Base-by-base conservation (phyloP, 2,329 filamentous ascomycete species). In the Truncatella angustata region DNA sequence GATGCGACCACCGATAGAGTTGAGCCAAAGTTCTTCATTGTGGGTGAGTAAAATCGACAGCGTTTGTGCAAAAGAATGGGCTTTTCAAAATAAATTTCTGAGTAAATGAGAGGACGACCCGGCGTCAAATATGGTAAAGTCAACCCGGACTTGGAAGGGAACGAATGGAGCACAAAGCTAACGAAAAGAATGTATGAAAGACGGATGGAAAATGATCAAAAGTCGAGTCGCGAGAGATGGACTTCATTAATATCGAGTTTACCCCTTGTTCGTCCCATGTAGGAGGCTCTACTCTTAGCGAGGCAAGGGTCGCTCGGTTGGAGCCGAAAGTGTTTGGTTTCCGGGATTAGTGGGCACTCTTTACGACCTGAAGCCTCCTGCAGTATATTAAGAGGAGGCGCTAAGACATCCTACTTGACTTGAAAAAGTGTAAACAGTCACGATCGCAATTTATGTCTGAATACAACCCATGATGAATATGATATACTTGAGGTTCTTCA, bases 1-100 rank as follows among this genome's bases (percentile, higher is more conserved):
- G 53, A 66, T 46, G 48, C 68, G 14, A 58, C 24, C 9, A 28
- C 18, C 23, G 46, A 49, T 14, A 49, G 32, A 18, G 32, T 28
- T 14, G 64, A 54, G 56, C 55, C 35, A 56, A 70, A 23, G 35
- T 57, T 55, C 56, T 63, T 65, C 66, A 68, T 68, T 51, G 46
- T 36, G 5, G 7, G 12, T 37, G 4, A 39, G 6, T 39, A 14
- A 12, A 28, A 45, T 45, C 12, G 20, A 24, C 11, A 23, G 9
- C 9, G 23, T 32, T n/a, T 11, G 23, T 26, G n/a, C 14, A 18
- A 7, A 28, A 49, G 16, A 28, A 26, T 49, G 20, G n/a, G n/a
- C n/a, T n/a, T n/a, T n/a, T n/a, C n/a, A n/a, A n/a, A n/a, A n/a
- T n/a, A n/a, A n/a, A n/a, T n/a, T n/a, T n/a, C n/a, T 24, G 40